Evolutionary conservation across 2,329 filamentous ascomycete genomes (phyloP), one percentile per base, ranked within the genome.

Genomic region (Podosphaera xanthii): DNA sequence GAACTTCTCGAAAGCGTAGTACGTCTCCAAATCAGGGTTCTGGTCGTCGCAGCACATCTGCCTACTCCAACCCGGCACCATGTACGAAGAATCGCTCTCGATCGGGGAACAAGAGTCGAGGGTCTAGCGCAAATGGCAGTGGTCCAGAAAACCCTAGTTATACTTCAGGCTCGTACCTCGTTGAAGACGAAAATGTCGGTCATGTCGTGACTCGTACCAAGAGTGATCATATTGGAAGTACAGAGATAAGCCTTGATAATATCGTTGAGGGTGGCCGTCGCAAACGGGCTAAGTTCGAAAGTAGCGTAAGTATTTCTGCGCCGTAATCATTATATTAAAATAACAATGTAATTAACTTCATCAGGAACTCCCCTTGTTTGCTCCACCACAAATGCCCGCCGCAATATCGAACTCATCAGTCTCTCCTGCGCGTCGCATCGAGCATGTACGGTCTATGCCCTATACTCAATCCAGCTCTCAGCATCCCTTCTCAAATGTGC

Each of bases 391-490:
- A 72, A 90, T 96, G 73, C 91, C 91, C 56, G 86, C 91, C 65
- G 84, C 88, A 57, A 86, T 87, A n/a, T 96, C 91, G n/a, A 89
- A 91, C 67, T 91, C 90, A n/a, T 97, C 91, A 30, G 86, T 94
- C 58, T 97, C 91, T 35, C 91, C 91, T 61, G 87, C 89, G 69
- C 84, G 91, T 67, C 86, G 88, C 57, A 76, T 85, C 72, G 79
- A 86, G 72, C 74, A 86, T 59, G 71, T 85, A 74, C 75, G 87
- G 74, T 74, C 84, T 69, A 70, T 83, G 69, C 69, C 94, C 75
- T 86, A 88, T 3, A 94, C 87, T 69, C 79, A 84, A 57, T 81
- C 83, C 65, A 80, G 82, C 35, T 81, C 81, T 57, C 87, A 92
- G 66, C 86, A 89, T 66, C 85, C 86, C 4, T 94, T 92, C 69